These are phyloP conservation scores for Collariella sp. DNA, from an alignment of 495 filamentous ascomycete genomes.

Conservation along the genomic window DNA sequence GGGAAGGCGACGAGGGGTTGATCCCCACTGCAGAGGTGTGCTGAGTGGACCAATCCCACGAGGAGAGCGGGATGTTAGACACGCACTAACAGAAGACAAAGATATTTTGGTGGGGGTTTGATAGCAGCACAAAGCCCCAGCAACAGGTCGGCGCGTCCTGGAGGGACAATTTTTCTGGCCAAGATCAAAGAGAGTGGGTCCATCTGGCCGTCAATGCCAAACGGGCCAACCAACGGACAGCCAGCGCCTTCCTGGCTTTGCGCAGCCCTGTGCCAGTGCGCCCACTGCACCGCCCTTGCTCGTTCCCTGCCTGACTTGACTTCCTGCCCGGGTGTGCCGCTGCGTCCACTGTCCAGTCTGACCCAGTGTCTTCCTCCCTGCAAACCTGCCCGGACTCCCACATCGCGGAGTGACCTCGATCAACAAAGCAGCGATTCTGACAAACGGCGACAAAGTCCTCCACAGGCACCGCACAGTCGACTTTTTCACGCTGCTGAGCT, in stretches of 20 bases:
- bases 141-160: conserved; percentile 4
- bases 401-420: conserved; percentile 18
- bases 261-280: conserved; percentile 4
- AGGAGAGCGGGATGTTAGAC: background rate
- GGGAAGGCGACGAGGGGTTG: conserved; percentile 3
- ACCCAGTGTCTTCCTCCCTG: conserved; percentile 20
- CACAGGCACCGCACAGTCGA: conserved; percentile 18
- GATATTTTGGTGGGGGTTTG: background rate
- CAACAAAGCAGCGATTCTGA: conserved; percentile 16
- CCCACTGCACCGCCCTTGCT: conserved; percentile 15
- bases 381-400: conserved; percentile 11
- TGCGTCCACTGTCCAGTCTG: no score
- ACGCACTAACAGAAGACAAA: conserved; percentile 3
- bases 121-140: conserved; percentile 3
- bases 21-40: background rate
- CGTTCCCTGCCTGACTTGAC: conserved; percentile 7
- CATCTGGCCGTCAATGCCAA: conserved; percentile 5
- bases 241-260: conserved; percentile 7
- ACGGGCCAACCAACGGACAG: no score
- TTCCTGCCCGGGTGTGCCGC: conserved; percentile 18
- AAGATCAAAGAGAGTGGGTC: background rate
- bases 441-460: conserved; percentile 26
- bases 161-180: conserved; percentile 16
- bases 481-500: conserved; percentile 12
- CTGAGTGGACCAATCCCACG: conserved; percentile 9